These are phyloP conservation scores for Entelexis sorbosivorans DNA, from an alignment of 1,139 yeast species.

Conservation along the genomic window DNA sequence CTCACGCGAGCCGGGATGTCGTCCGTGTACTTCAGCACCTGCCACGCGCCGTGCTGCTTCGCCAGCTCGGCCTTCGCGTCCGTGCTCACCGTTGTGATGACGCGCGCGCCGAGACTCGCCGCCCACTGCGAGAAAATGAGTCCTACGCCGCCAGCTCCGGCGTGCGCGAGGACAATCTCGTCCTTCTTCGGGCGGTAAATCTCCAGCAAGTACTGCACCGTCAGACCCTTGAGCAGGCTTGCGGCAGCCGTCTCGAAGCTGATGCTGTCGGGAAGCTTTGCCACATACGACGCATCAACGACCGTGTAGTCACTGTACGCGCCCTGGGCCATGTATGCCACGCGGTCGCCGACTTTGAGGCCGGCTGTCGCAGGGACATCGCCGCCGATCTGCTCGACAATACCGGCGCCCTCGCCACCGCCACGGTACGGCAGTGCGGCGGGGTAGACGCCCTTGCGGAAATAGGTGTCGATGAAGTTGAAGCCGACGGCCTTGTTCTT, in stretches of 20 bases:
- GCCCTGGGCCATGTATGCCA: constrained; percentile 40
- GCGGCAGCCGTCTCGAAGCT: constrained; percentile 50
- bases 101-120: constrained; percentile 55
- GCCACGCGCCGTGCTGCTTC: constrained; percentile 63
- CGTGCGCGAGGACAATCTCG: constrained; percentile 67
- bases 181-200: constrained; percentile 49
- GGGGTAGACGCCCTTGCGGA: constrained; percentile 67
- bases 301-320: constrained; percentile 68
- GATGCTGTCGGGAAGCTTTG: constrained; percentile 42
- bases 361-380: constrained; percentile 61
- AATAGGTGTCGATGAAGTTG: constrained; percentile 73
- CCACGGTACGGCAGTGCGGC: constrained; percentile 44
- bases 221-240: constrained; percentile 57
- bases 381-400: constrained; percentile 53
- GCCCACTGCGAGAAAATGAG: constrained; percentile 43
- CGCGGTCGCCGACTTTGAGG: constrained; percentile 63
- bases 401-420: constrained; percentile 58
- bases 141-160: constrained; percentile 95
- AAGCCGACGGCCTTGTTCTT: constrained; percentile 67
- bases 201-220: constrained; percentile 58
- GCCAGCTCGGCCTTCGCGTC: constrained; percentile 44
- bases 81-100: constrained; percentile 74
- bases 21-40: constrained; percentile 50
- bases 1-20: constrained; percentile 48
- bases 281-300: constrained; percentile 26